These are phyloP conservation scores for Seminavis robusta DNA, from an alignment of 108 stramenopile species.

Conservation along the genomic window DNA sequence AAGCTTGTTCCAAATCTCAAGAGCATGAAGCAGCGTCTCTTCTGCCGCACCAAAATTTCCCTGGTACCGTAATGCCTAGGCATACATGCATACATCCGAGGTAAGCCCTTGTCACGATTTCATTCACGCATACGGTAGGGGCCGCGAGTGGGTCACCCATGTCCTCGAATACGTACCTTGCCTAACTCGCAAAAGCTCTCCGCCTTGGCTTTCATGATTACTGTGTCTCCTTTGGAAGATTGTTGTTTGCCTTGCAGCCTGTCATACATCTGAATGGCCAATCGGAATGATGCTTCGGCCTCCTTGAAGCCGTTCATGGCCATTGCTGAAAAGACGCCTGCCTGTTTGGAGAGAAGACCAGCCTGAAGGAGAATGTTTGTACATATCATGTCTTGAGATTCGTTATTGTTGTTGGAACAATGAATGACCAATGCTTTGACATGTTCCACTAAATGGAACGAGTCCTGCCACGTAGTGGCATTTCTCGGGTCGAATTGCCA, in stretches of 20 bases:
- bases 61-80: no score
- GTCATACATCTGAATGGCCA: slow-evolving; percentile 39
- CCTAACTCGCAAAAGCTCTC: slow-evolving; percentile 45
- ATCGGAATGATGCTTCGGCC: slow-evolving; percentile 45
- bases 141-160: no score
- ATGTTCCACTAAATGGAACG: slow-evolving; percentile 48
- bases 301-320: slow-evolving; percentile 58
- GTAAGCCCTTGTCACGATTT: no score
- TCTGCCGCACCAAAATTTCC: slow-evolving; percentile 40
- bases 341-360: slow-evolving; percentile 45
- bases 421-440: slow-evolving; percentile 49
- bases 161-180: no score
- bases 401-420: slow-evolving; percentile 7
- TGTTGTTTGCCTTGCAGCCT: background rate
- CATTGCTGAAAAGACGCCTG: slow-evolving; percentile 60
- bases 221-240: background rate
- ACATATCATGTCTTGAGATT: background rate
- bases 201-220: slow-evolving; percentile 25
- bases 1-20: slow-evolving; percentile 16
- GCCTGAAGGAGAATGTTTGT: slow-evolving; percentile 25
- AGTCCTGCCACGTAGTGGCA: slow-evolving; percentile 46
- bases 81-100: no score
- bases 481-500: slow-evolving; percentile 50
- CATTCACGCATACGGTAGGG: no score
- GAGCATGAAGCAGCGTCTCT: slow-evolving; percentile 22